These are phyloP conservation scores for Dipodascopsis uninucleata DNA, from an alignment of 805 yeast genomes.

Conservation along the genomic window DNA sequence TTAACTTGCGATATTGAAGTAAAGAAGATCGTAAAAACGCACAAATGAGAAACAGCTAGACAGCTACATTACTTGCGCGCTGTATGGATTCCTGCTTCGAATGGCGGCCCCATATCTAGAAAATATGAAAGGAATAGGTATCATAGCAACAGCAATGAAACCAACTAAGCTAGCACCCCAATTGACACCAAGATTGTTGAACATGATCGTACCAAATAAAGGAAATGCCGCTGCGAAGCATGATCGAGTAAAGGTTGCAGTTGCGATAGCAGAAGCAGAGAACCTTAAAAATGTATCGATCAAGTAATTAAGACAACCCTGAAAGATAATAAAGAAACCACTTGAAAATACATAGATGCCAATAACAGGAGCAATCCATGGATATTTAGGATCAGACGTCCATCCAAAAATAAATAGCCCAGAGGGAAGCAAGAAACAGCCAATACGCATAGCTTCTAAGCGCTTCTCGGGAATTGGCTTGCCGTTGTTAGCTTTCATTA, in stretches of 20 bases:
- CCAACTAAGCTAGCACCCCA: slow-evolving; percentile 59
- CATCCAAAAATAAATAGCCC: slow-evolving; percentile 72
- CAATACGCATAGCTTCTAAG: slow-evolving; percentile 40
- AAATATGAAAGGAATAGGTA: slow-evolving; percentile 57
- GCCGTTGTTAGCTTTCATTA: slow-evolving; percentile 13
- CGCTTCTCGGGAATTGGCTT: slow-evolving; percentile 23
- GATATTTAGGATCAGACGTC: slow-evolving; percentile 55
- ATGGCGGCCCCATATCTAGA: slow-evolving; percentile 47
- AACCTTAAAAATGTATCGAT: slow-evolving; percentile 44
- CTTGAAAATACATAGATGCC: slow-evolving; percentile 49
- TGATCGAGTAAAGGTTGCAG: slow-evolving; percentile 41
- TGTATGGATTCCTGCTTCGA: slow-evolving; percentile 34
- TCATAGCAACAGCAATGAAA: slow-evolving; percentile 46
- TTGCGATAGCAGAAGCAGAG: slow-evolving; percentile 73
- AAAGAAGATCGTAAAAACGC: too few relatives aligned
- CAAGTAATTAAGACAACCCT: slow-evolving; percentile 42
- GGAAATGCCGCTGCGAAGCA: slow-evolving; percentile 55
- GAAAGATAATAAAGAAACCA: slow-evolving; percentile 42
- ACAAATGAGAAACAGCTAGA: too few relatives aligned
- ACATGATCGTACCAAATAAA: slow-evolving; percentile 48
- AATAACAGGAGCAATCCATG: slow-evolving; percentile 62
- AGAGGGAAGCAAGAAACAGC: slow-evolving; percentile 52
- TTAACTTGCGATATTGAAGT: too few relatives aligned
- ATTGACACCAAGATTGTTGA: slow-evolving; percentile 46
- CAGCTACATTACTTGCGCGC: slow-evolving; percentile 12